phyloP scores from a whole-genome alignment of 495 filamentous ascomycete species.

The Lepidopterella palustris region DNA sequence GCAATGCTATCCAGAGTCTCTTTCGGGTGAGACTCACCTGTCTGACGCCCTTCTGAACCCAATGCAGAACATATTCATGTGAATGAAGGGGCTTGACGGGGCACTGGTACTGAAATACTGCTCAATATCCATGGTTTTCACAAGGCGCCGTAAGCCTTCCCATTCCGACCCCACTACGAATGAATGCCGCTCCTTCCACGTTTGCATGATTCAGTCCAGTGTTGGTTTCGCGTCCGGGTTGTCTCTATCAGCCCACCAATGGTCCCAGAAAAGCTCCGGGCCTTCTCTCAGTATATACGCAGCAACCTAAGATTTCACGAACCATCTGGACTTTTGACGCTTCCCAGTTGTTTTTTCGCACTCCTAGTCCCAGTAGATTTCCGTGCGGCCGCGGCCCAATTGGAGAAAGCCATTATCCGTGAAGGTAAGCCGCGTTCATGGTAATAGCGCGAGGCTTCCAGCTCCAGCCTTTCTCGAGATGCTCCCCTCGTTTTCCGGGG shows the following conservation, averaged over 20 bases:
- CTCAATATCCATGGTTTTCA: slow-evolving; percentile 13
- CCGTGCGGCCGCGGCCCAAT: too few relatives aligned
- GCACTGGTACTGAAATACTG: background rate
- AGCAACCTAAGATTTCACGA: background rate
- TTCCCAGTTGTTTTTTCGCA: background rate
- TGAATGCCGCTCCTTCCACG: background rate
- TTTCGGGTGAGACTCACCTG: background rate
- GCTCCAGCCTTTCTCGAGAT: too few relatives aligned
- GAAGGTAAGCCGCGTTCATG: too few relatives aligned
- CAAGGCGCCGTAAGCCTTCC: background rate
- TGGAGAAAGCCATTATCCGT: too few relatives aligned
- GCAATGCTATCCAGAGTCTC: background rate
- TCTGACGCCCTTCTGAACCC: background rate
- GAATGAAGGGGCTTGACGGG: background rate
- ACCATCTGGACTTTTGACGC: background rate
- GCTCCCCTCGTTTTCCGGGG: too few relatives aligned
- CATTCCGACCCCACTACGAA: background rate
- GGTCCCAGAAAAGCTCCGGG: background rate
- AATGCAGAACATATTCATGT: slow-evolving; percentile 20
- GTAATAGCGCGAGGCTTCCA: too few relatives aligned
- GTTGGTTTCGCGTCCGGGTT: background rate
- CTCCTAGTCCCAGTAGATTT: background rate
- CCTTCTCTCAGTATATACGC: background rate
- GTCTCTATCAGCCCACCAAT: background rate
- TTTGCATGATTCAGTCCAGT: background rate